Base-by-base conservation (phyloP, 2,329 filamentous ascomycete species). In the Graphilbum ipis-grandicollis region DNA sequence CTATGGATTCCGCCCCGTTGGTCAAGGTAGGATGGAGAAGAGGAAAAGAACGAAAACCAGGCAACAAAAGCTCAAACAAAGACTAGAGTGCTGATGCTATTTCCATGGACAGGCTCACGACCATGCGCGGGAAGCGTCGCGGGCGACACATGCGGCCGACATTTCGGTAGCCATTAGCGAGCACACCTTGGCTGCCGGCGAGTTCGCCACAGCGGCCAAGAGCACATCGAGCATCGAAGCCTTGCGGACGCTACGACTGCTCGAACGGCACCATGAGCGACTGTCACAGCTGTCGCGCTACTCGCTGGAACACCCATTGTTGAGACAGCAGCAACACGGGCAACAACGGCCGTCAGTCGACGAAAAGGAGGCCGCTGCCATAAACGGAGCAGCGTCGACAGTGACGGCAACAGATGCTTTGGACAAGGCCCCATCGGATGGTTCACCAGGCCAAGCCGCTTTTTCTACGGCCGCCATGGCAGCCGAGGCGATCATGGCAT, bases 61-160 rank as follows among this genome's bases (percentile, higher is more conserved):
- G n/a, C n/a, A n/a, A n/a, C n/a, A n/a, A n/a, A n/a, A n/a, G n/a
- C n/a, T n/a, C n/a, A n/a, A n/a, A n/a, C n/a, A n/a, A n/a, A n/a
- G n/a, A n/a, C n/a, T n/a, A n/a, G n/a, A n/a, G n/a, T n/a, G n/a
- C n/a, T n/a, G n/a, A n/a, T n/a, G n/a, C n/a, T n/a, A n/a, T n/a
- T n/a, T n/a, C n/a, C n/a, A n/a, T n/a, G n/a, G n/a, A n/a, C 47
- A 88, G 73, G 88, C 86, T 43, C 83, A 93, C 57, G 79, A 88
- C 47, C 85, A 94, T 59, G 86, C 84, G 35, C 75, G 77, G 49
- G 86, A 82, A 50, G 86, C 88, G 31, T 76, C 82, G 19, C 66
- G 76, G 19, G 83, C 86, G 38, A 76, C 67, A 19, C 74, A 85
- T 50, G 75, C 80, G 33, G 66, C 65, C 38, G 75, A 90, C 52